These are phyloP conservation scores for Teratosphaeria epicoccoides DNA, from an alignment of 2,329 filamentous ascomycete genomes.

Conservation along the genomic window DNA sequence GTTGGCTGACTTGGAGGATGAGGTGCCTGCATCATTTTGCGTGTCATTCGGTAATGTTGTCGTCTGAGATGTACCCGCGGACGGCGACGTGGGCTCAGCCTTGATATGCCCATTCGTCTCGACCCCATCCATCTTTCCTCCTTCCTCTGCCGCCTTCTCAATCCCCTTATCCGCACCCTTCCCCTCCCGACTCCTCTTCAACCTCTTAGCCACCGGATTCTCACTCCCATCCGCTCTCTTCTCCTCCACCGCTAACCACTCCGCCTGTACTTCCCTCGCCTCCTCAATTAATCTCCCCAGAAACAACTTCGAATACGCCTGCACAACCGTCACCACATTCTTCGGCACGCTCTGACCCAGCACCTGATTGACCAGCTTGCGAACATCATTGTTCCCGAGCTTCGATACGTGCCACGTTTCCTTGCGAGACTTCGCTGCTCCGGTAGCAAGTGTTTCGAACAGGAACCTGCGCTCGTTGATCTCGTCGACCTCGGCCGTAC, in stretches of 20 bases:
- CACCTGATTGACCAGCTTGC: conserved; percentile 68
- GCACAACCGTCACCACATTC: conserved; percentile 65
- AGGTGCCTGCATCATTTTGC: not conserved
- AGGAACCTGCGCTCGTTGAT: conserved; percentile 15
- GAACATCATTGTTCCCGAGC: conserved; percentile 57
- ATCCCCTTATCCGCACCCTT: conserved; percentile 11
- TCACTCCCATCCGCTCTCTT: conserved; percentile 42
- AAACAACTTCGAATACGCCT: conserved; percentile 65
- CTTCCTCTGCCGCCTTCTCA: conserved; percentile 11
- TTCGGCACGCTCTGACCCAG: conserved; percentile 68
- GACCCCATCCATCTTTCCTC: not conserved
- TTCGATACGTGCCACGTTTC: conserved; percentile 60
- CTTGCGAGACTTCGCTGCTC: conserved; percentile 45
- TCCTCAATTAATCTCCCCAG: conserved; percentile 65
- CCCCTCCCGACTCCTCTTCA: conserved; percentile 6
- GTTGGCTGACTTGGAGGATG: not conserved
- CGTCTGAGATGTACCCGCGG: not conserved
- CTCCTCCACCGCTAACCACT: conserved; percentile 52
- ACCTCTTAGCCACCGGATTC: conserved; percentile 28
- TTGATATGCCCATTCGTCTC: conserved; percentile 1
- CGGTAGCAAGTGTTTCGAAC: conserved; percentile 39
- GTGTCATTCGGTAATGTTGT: not conserved
- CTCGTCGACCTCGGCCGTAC: conserved; percentile 11
- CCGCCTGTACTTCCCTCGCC: conserved; percentile 58
- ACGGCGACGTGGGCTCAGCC: conserved; percentile 1